Conservation (phyloP, 306 rosid species). For the Rubus idaeus region DNA sequence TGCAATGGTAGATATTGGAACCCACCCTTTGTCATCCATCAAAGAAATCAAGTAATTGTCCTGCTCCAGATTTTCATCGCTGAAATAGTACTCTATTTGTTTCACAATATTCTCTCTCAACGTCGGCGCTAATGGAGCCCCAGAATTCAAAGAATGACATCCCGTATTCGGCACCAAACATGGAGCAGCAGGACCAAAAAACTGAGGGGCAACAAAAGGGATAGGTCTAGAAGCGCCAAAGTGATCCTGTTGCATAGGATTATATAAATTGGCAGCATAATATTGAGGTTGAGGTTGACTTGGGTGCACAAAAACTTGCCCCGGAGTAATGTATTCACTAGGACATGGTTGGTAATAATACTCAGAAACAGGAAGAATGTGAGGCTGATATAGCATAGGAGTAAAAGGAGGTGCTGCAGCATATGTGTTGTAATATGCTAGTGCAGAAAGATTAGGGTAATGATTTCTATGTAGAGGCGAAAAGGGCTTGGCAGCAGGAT, state of each 20-base stretch:
- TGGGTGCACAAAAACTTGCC: no score
- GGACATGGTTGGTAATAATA: no score
- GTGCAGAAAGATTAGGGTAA: no score
- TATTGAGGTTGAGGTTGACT: no score
- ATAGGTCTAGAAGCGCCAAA: neutral
- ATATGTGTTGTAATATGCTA: no score
- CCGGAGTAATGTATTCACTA: no score
- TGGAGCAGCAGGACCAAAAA: no score
- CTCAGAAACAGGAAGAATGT: no score
- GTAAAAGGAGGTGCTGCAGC: no score
- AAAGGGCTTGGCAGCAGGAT: conserved; percentile 2
- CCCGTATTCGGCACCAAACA: neutral
- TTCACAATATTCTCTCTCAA: neutral
- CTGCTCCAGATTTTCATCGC: neutral
- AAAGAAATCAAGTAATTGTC: neutral
- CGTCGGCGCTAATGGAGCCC: neutral
- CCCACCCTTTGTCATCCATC: neutral
- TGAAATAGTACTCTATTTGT: neutral
- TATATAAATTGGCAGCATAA: no score
- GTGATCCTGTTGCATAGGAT: no score
- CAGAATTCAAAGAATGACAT: neutral
- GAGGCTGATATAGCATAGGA: no score
- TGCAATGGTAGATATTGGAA: neutral
- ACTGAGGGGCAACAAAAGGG: neutral
- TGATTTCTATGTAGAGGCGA: neutral